Base-by-base conservation (phyloP, 1,284 basidiomycete species). In the Rugosomyces carneus region DNA sequence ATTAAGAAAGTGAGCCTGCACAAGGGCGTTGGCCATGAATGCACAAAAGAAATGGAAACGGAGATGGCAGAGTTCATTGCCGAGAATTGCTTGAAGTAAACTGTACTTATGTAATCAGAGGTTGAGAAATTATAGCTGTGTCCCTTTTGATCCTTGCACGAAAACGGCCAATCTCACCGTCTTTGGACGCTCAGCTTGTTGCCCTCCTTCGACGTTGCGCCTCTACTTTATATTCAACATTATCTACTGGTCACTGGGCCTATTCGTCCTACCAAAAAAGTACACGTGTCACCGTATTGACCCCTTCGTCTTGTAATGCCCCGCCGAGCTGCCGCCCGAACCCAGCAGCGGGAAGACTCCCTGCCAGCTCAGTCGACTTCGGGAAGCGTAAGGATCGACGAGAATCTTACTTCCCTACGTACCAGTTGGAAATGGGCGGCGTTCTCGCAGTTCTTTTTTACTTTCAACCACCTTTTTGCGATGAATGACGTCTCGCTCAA, bases 391-490 rank as follows among this genome's bases (percentile, higher is more conserved):
- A 11, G 65, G 45, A 68, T 69, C 53, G 56, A 65, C 48, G 67
- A 72, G 51, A 67, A 78, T 50, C 62, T 76, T 52, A 55, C 62
- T 29, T 60, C 69, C 35, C 70, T 80, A 44, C 74, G 86, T 47
- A 77, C 70, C 41, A 73, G 86, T 47, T 89, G 87, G 86, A 87
- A 85, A 70, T 90, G 87, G 87, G 88, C 87, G 9, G 82, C 81
- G 19, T 82, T 89, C 61, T 76, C 77, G 63, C 86, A 90, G 61
- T 89, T 89, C 72, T 83, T 86, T 70, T 81, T 73, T 60, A 89
- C 84, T 19, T 90, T 89, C 65, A 70, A 73, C 43, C 70, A 72
- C 37, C 67, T 90, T 45, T 73, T 89, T 54, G 67, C 75, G 45
- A 74, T 83, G 69, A 66, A 73, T 50, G 82, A 86, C 60, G 73